Base-by-base conservation (phyloP, 148 eudicot genomes). In the Fagopyrum esculentum region DNA sequence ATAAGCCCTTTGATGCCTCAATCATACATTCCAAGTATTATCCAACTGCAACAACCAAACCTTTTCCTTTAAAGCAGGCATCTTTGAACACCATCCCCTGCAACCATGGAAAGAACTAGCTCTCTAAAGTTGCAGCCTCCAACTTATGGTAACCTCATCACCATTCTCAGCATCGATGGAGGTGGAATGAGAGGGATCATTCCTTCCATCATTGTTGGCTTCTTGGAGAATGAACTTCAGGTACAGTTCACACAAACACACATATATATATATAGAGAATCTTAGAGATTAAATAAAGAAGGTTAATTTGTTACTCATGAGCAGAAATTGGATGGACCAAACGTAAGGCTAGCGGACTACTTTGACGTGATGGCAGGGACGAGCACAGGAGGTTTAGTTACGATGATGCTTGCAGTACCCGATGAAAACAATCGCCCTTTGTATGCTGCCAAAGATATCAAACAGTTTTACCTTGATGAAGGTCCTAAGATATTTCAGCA, bases 301-400 rank as follows among this genome's bases (percentile, higher is more conserved):
- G 5, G 9, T 17, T 45, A 4, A 6, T 22, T 72, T 15, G 9
- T 6, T n/a, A 29, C 6, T 57, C 2, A 29, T 57, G 48, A 44
- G 75, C 69, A 86, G 88, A 76, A 63, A 54, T 49, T 86, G 75
- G 88, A 86, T 52, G 88, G 88, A 0, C 77, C 75, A 71, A 79
- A 85, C 15, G 88, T 79, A 12, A 79, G 88, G 63, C 49, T 86
- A 12, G 84, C 86, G 4, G 86, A 85, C 74, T 85, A 85, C 50
- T 85, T 85, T 30, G 88, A 85, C 74, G 82, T 83, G 30, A 83
- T 85, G 17, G 77, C 88, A 45, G 88, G 86, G 60, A 81, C 87
- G 26, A 85, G 87, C 72, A 85, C 85, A 2, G 87, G 85, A 1
- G 85, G 87, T 16, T 72, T 85, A 12, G 79, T 85, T 63, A 78